Evolutionary conservation across 257 asterid species (phyloP), one percentile per base, ranked within the genome.

Genomic region (Rauvolfia tetraphylla): DNA sequence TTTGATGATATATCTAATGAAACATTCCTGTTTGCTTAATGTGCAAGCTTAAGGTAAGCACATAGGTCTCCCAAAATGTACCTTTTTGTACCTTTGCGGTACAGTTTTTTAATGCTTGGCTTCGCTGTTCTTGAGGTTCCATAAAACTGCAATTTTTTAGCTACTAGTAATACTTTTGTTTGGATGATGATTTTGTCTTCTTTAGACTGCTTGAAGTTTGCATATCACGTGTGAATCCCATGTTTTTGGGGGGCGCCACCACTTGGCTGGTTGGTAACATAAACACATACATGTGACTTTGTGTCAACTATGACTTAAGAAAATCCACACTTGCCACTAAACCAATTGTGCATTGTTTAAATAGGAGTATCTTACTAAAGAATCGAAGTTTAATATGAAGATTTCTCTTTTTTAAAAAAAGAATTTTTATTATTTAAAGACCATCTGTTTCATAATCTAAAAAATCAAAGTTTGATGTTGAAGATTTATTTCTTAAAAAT

Each of bases 151-250:
- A n/a, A n/a, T 62, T 29, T n/a, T 62, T 29, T 62, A 62, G 22
- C 8, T 42, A 31, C 20, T 62, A 62, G 11, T 15, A 2, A 61
- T 4, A 0, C 7, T 61, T 17, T 23, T 11, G 49, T 67, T 67
- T 12, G 76, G 61, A 31, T 38, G 58, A 75, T 75, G 63, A 62
- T 63, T 75, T 49, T 48, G 62, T 34, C 65, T 27, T 61, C 17
- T 49, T 46, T 33, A 46, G 39, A 10, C 20, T 31, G 23, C 73
- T 5, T 33, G 36, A 38, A 66, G 27, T 29, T 49, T 49, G 73
- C 14, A n/a, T 3, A 56, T 76, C 68, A 68, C 80, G 75, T 56
- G 80, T 76, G 68, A 68, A 76, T 56, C 76, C 76, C 75, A 68
- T n/a, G n/a, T 23, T 18, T 13, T 42, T 39, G 41, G 57, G 57